Evolutionary conservation across 116 monocot species (phyloP).

Genomic region (Papilionanthe hybrid): DNA sequence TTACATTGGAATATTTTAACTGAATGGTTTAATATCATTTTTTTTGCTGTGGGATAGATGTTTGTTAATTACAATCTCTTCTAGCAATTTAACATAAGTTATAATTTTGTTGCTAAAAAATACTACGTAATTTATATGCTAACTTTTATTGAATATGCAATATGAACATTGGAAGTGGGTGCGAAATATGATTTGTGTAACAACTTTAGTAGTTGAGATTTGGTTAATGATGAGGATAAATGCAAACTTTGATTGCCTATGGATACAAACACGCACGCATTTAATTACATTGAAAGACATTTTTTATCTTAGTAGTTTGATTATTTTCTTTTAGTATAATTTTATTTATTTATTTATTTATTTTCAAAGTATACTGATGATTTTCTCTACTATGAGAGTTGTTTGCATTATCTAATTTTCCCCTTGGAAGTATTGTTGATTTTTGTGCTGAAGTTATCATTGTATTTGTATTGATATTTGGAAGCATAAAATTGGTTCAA

Average conservation of each 20-base stretch:
- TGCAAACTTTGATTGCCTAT: background rate
- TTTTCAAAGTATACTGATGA: too few species aligned
- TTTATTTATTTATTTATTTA: too few species aligned
- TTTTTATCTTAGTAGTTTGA: too few species aligned
- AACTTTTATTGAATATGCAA: background rate
- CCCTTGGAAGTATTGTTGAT: too few species aligned
- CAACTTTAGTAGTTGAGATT: background rate
- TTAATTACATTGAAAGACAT: too few species aligned
- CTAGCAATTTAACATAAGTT: background rate
- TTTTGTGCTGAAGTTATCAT: too few species aligned
- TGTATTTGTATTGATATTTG: too few species aligned
- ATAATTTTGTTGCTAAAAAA: background rate
- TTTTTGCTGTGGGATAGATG: background rate
- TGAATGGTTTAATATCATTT: background rate
- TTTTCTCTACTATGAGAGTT: too few species aligned
- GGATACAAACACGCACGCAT: background rate
- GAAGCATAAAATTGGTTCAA: too few species aligned
- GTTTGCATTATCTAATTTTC: too few species aligned
- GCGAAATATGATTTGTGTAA: background rate
- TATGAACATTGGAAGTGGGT: background rate
- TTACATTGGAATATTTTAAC: background rate
- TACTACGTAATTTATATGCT: background rate
- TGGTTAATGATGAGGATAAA: background rate
- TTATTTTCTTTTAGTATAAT: too few species aligned
- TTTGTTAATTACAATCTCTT: background rate